These are phyloP conservation scores for Russula olivacea DNA, from an alignment of 768 basidiomycete genomes.

Conservation along the genomic window DNA sequence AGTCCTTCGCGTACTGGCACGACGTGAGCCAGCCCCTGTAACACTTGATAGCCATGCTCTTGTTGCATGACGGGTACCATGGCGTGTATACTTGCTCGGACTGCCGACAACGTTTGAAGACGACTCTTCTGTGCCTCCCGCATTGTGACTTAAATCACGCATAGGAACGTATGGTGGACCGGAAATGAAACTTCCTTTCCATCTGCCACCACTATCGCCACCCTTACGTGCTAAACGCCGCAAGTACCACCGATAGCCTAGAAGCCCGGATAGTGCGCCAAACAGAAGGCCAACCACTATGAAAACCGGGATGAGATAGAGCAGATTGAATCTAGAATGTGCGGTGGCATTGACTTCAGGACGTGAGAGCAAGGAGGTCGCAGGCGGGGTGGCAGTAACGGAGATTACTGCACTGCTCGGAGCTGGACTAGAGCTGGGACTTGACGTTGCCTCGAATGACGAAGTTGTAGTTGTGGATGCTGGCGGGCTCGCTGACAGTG, in stretches of 20 bases:
- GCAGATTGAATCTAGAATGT: conserved; percentile 25
- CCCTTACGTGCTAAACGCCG: conserved; percentile 11
- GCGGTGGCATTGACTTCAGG: conserved; percentile 8
- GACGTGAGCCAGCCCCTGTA: not conserved
- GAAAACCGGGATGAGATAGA: conserved; percentile 32
- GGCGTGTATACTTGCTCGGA: conserved; percentile 23
- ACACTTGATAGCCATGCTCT: conserved; percentile 12
- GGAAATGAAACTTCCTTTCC: conserved; percentile 23
- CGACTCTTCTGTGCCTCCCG: not conserved
- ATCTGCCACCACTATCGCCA: not conserved
- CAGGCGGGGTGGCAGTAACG: conserved; percentile 30
- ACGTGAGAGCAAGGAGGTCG: conserved; percentile 17
- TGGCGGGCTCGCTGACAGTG: not conserved
- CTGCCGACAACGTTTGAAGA: conserved; percentile 3
- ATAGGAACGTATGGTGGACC: conserved; percentile 30
- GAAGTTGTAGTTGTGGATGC: not conserved
- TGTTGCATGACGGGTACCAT: conserved; percentile 2
- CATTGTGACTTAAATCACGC: not conserved
- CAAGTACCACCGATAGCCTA: conserved; percentile 23
- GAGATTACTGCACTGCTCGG: conserved; percentile 18
- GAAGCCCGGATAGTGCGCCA: conserved; percentile 27
- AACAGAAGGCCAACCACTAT: conserved; percentile 27
- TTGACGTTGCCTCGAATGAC: not conserved
- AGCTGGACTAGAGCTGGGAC: not conserved
- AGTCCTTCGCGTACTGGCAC: not conserved